Evolutionary conservation across 2,329 filamentous ascomycete genomes (phyloP).

Genomic region (Zymoseptoria pseudotritici): DNA sequence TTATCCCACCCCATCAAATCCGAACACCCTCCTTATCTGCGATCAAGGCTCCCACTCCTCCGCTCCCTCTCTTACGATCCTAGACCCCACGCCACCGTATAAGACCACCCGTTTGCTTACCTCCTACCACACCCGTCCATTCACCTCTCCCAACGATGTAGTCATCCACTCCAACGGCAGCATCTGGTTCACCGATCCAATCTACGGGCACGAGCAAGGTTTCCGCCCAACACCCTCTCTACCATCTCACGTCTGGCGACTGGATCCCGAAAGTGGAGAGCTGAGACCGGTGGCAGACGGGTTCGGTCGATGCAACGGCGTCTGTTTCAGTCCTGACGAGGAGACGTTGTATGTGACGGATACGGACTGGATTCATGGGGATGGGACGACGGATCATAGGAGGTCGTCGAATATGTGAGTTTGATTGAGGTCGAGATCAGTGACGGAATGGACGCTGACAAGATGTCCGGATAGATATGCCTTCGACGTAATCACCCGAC

Average conservation of each 20-base stretch:
- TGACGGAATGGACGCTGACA: background rate
- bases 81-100: constrained; percentile 19
- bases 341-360: constrained; percentile 50
- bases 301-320: constrained; percentile 50
- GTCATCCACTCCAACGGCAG: constrained; percentile 47
- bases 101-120: constrained; percentile 40
- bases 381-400: constrained; percentile 39
- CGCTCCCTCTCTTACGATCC: constrained; percentile 20
- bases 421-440: background rate
- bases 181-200: constrained; percentile 58
- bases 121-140: constrained; percentile 53
- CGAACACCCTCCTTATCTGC: constrained; percentile 28
- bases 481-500: constrained; percentile 25
- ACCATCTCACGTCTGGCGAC: constrained; percentile 48
- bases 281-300: constrained; percentile 52
- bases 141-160: constrained; percentile 55
- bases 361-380: constrained; percentile 41
- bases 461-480: constrained; percentile 15
- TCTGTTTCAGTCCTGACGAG: constrained; percentile 51
- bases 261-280: constrained; percentile 44
- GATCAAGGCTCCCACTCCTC: constrained; percentile 22
- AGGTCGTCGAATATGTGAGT: constrained; percentile 44
- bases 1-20: constrained; percentile 22
- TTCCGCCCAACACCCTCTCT: constrained; percentile 49
- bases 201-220: constrained; percentile 53